A percentile compares a stretch with the other conserved stretches of the same genome.
phyloP scores from a whole-genome alignment of 2,329 filamentous ascomycete genomes.

The Ophiostoma populinum region DNA sequence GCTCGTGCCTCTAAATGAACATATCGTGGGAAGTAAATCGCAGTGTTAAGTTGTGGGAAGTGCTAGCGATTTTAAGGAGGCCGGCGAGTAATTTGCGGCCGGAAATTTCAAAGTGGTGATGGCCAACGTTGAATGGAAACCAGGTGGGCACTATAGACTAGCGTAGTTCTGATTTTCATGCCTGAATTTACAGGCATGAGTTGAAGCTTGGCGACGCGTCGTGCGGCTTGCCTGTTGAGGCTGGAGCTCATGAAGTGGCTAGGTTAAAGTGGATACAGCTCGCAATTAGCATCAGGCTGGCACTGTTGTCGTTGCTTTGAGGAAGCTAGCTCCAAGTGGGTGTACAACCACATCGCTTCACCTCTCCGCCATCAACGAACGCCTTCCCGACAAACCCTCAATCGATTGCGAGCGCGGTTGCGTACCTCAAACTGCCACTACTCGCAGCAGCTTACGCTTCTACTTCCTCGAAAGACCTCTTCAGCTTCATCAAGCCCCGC shows the following conservation, averaged over 20 bases:
- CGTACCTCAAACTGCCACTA: background rate
- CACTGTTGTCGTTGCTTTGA: slow-evolving; percentile 4
- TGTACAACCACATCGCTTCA: background rate
- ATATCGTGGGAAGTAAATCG: too few relatives aligned
- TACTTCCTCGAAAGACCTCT: background rate
- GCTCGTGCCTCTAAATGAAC: too few relatives aligned
- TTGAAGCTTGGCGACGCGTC: slow-evolving; percentile 10
- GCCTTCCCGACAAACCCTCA: too few relatives aligned
- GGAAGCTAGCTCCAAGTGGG: background rate
- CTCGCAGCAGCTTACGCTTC: background rate
- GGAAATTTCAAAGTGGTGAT: too few relatives aligned
- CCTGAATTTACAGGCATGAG: background rate
- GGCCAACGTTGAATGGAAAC: too few relatives aligned
- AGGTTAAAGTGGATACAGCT: background rate
- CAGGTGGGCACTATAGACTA: too few relatives aligned
- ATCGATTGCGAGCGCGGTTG: too few relatives aligned
- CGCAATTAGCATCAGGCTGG: slow-evolving; percentile 3
- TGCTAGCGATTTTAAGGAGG: too few relatives aligned
- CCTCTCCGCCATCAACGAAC: background rate
- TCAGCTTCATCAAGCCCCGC: background rate
- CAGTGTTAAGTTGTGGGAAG: too few relatives aligned
- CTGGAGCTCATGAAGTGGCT: slow-evolving; percentile 18
- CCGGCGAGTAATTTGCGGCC: too few relatives aligned
- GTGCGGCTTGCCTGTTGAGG: slow-evolving; percentile 22
- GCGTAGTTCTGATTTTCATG: too few relatives aligned